Evolutionary conservation across 2,329 filamentous ascomycete species (phyloP).

Genomic region (Lecanoromycetidae sp.): DNA sequence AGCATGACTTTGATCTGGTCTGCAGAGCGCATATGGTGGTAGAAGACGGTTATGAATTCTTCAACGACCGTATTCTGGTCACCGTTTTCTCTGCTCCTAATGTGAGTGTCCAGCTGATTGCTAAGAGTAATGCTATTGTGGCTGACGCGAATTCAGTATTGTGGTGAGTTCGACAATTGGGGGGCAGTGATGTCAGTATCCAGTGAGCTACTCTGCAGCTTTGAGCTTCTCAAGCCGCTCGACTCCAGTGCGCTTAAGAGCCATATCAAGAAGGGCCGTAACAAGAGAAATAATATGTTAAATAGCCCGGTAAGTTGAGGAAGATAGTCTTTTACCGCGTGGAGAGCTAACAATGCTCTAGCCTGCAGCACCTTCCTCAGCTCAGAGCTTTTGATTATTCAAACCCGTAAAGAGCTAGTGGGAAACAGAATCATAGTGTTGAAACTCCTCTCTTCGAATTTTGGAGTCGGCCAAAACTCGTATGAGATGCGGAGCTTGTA

Average conservation of each 20-base stretch:
- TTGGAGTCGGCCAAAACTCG: no score
- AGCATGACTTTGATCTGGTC: slow-evolving; percentile 93
- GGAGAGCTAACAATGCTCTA: slow-evolving; percentile 19
- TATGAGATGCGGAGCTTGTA: no score
- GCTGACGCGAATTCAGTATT: slow-evolving; percentile 54
- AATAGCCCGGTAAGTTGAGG: slow-evolving; percentile 71
- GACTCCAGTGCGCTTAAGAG: slow-evolving; percentile 94
- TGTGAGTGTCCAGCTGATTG: slow-evolving; percentile 49
- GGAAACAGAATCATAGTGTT: not conserved
- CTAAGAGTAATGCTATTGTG: slow-evolving; percentile 7
- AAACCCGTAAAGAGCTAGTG: not conserved
- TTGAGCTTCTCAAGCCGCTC: slow-evolving; percentile 89
- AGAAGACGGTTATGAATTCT: slow-evolving; percentile 98
- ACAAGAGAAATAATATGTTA: slow-evolving; percentile 86
- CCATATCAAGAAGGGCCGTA: slow-evolving; percentile 96
- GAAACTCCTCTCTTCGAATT: slow-evolving; percentile 1
- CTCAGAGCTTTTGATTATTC: slow-evolving; percentile 32
- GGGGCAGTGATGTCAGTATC: slow-evolving; percentile 98
- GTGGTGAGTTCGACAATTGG: slow-evolving; percentile 98
- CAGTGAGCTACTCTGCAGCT: slow-evolving; percentile 83
- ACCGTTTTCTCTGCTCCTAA: slow-evolving; percentile 98
- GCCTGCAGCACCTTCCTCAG: slow-evolving; percentile 34
- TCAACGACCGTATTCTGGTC: slow-evolving; percentile 85
- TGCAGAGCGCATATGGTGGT: slow-evolving; percentile 99
- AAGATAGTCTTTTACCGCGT: not conserved